These are phyloP conservation scores for Bisporella sp. DNA, from an alignment of 2,329 filamentous ascomycete genomes.

Conservation along the genomic window DNA sequence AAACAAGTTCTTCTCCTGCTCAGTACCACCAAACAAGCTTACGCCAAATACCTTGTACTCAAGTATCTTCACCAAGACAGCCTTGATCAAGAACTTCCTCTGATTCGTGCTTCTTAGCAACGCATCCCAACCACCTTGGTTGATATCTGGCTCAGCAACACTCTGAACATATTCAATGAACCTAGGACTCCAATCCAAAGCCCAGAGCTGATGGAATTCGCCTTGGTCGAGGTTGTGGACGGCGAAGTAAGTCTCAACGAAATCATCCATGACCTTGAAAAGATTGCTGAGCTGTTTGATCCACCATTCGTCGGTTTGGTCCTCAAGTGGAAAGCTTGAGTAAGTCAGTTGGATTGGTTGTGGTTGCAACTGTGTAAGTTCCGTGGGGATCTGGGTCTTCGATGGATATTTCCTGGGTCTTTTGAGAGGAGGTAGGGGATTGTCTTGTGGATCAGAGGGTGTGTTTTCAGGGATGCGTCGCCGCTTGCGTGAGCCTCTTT, in stretches of 20 bases:
- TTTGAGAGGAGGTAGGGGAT: too few species aligned
- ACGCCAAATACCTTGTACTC: conserved; percentile 18
- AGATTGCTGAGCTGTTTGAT: conserved; percentile 10
- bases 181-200: conserved; percentile 8
- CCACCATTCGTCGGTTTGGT: conserved; percentile 17
- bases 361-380: background rate
- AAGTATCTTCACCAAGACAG: conserved; percentile 16
- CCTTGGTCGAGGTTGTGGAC: conserved; percentile 7
- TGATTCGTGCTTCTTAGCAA: conserved; percentile 14
- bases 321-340: conserved; percentile 1
- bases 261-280: conserved; percentile 3
- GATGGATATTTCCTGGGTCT: too few species aligned
- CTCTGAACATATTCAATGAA: conserved; percentile 15
- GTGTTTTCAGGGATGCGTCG: too few species aligned
- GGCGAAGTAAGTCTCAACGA: conserved; percentile 11
- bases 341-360: background rate
- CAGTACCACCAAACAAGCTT: conserved; percentile 18
- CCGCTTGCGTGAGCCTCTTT: too few species aligned
- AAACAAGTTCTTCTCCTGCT: conserved; percentile 15
- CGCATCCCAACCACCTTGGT: conserved; percentile 17
- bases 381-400: too few species aligned
- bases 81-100: conserved; percentile 20
- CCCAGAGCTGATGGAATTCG: conserved; percentile 11
- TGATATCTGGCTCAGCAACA: conserved; percentile 17
- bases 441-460: too few species aligned